Percentiles rank a stretch among this genome's conserved stretches.
Evolutionary conservation across 306 rosid genomes (phyloP).

Genomic region (Acacia acuminata): DNA sequence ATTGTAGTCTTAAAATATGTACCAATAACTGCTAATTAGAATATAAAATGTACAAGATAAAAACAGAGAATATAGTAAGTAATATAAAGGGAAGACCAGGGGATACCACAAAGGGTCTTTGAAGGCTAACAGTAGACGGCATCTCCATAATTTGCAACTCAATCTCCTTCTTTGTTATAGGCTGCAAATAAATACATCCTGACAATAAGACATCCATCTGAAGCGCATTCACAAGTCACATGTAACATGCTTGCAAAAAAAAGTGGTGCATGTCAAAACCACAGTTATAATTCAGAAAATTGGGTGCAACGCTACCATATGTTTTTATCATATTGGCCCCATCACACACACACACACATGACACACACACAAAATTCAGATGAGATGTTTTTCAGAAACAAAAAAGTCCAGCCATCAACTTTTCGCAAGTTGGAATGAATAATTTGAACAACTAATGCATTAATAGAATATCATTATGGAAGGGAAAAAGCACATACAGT

Average conservation of each 20-base stretch:
- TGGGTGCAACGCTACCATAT: neutral
- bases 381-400: slow-evolving; percentile 18
- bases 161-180: slow-evolving; percentile 75
- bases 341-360: neutral
- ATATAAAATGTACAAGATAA: slow-evolving; percentile 12
- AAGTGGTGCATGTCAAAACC: slow-evolving; percentile 22
- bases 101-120: slow-evolving; percentile 82
- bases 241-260: neutral
- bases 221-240: neutral
- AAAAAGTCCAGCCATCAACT: slow-evolving; percentile 26
- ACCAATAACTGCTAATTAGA: slow-evolving; percentile 27
- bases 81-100: slow-evolving; percentile 11
- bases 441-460: slow-evolving; percentile 22
- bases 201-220: slow-evolving; percentile 31
- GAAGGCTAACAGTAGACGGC: slow-evolving; percentile 73
- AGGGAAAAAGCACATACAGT: slow-evolving; percentile 62
- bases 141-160: slow-evolving; percentile 76
- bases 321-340: neutral
- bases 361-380: slow-evolving; percentile 15
- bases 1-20: slow-evolving; percentile 24
- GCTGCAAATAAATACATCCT: slow-evolving; percentile 60
- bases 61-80: slow-evolving; percentile 19
- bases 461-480: slow-evolving; percentile 9
- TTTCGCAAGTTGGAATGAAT: slow-evolving; percentile 19
- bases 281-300: slow-evolving; percentile 21